phyloP scores from a whole-genome alignment of 306 rosid species.

The Rosa chinensis region DNA sequence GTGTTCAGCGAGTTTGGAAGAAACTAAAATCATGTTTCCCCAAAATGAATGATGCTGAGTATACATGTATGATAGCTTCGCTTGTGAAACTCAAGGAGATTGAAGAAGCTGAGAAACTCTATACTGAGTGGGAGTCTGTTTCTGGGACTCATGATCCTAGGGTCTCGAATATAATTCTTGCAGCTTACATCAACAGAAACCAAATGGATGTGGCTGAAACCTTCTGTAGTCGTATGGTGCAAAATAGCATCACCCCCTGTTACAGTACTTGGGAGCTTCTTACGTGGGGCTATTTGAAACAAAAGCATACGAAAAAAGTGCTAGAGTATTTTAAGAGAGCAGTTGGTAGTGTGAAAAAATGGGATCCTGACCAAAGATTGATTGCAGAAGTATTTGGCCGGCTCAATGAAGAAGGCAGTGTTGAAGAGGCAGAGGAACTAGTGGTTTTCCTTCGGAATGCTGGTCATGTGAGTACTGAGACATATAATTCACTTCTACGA shows the following conservation, averaged over 20 bases:
- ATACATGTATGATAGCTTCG: slow-evolving; percentile 80
- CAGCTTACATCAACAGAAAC: slow-evolving; percentile 62
- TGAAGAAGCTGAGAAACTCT: slow-evolving; percentile 75
- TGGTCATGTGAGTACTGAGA: slow-evolving; percentile 61
- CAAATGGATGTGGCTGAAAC: slow-evolving; percentile 69
- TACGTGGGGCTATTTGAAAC: slow-evolving; percentile 67
- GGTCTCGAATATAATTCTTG: slow-evolving; percentile 69
- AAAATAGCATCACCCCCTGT: slow-evolving; percentile 50
- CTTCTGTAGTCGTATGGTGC: slow-evolving; percentile 44
- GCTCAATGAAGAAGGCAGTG: slow-evolving; percentile 56
- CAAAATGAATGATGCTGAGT: slow-evolving; percentile 77
- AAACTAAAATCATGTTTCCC: slow-evolving; percentile 62
- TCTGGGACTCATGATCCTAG: slow-evolving; percentile 69
- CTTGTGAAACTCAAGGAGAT: slow-evolving; percentile 65
- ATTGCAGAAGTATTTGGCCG: slow-evolving; percentile 55
- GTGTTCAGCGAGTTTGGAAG: slow-evolving; percentile 64
- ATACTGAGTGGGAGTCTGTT: slow-evolving; percentile 76
- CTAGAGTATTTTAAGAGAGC: slow-evolving; percentile 61
- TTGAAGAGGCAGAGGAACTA: slow-evolving; percentile 66
- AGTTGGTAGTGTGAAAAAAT: slow-evolving; percentile 62
- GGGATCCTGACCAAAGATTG: slow-evolving; percentile 57
- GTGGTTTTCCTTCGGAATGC: slow-evolving; percentile 57
- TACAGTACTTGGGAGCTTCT: slow-evolving; percentile 91
- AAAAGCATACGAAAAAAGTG: slow-evolving; percentile 47
- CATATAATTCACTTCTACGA: slow-evolving; percentile 59